phyloP scores from a whole-genome alignment of 2,329 filamentous ascomycete genomes.

The Beauveria medogensis region DNA sequence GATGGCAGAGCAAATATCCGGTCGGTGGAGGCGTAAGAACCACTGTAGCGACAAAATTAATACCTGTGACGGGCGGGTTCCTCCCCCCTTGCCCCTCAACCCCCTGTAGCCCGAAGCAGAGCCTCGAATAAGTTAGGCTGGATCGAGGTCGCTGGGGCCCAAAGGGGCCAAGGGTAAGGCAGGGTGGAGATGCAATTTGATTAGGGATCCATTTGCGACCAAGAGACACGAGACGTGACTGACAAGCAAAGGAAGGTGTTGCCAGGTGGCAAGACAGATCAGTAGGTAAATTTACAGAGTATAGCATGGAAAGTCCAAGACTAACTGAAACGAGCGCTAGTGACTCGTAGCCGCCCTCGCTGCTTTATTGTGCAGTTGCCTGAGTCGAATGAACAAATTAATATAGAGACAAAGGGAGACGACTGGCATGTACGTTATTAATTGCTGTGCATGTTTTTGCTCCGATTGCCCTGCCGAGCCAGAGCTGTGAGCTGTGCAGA shows the following conservation, averaged over 20 bases:
- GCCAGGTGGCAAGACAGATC: too few species aligned
- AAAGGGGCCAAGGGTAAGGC: neutral
- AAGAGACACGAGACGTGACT: neutral
- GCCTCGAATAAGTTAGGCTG: neutral
- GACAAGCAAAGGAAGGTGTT: neutral
- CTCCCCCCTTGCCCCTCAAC: too few species aligned
- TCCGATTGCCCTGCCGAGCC: neutral
- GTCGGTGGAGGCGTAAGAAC: neutral
- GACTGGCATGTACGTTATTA: neutral
- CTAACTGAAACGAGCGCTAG: too few species aligned
- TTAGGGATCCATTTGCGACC: neutral
- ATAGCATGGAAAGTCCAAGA: too few species aligned
- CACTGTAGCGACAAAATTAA: neutral
- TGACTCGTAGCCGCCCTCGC: too few species aligned
- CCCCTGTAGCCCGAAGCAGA: neutral
- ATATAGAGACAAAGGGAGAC: too few species aligned
- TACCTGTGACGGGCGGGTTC: neutral
- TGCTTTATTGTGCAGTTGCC: too few species aligned
- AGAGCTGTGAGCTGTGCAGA: neutral
- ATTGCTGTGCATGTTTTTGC: neutral
- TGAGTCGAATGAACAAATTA: too few species aligned
- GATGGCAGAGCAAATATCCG: neutral
- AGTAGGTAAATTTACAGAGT: too few species aligned
- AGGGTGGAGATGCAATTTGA: neutral
- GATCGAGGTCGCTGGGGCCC: neutral